Conservation (phyloP, 2,329 filamentous ascomycete genomes). For the Aureobasidium lini region DNA sequence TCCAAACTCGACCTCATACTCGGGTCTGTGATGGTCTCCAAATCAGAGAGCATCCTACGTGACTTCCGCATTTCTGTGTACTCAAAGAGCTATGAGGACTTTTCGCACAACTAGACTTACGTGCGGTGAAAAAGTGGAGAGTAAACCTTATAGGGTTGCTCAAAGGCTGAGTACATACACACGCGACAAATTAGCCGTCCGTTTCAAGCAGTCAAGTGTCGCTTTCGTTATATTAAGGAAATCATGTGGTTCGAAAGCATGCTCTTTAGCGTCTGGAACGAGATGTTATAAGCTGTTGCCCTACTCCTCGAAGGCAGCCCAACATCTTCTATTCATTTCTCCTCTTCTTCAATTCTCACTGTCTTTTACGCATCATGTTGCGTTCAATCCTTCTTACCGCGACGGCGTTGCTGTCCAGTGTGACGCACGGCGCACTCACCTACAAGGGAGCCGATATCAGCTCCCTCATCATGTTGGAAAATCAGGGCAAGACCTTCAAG, state of each 20-base stretch:
- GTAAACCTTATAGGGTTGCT: neutral
- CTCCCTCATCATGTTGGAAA: constrained; percentile 29
- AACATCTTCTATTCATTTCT: neutral
- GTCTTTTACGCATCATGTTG: neutral
- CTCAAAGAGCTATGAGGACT: no score
- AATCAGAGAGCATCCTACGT: no score
- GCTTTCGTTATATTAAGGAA: neutral
- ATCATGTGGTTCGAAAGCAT: neutral
- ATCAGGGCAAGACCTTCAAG: constrained; percentile 27
- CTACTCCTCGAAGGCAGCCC: neutral
- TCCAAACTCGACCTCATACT: neutral
- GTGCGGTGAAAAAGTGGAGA: neutral
- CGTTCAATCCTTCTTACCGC: neutral
- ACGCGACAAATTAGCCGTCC: neutral
- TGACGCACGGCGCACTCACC: constrained; percentile 17
- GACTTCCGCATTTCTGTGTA: neutral
- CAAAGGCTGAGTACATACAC: neutral
- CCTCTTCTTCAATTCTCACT: neutral
- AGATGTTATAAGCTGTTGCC: neutral
- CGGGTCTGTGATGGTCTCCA: no score
- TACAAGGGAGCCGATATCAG: constrained; percentile 33
- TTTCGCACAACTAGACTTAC: neutral
- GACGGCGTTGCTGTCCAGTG: neutral
- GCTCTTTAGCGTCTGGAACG: neutral
- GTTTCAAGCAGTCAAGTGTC: neutral